Evolutionary conservation across 768 basidiomycete genomes (phyloP), one percentile per base, ranked within the genome.

Genomic region (Panaeolus cyanescens): DNA sequence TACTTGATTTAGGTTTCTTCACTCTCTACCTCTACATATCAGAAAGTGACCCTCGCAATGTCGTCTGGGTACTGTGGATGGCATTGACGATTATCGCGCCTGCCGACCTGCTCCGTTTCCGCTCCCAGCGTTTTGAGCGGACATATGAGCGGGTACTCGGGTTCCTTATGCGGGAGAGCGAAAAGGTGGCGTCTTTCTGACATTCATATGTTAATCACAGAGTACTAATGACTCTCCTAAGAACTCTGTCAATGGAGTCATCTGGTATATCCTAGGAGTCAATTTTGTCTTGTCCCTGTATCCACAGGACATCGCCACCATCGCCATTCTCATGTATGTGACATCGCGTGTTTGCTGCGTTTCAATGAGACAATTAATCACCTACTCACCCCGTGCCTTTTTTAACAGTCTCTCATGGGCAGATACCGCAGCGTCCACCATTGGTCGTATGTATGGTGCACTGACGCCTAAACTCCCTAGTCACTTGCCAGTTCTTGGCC

Each of bases 221-320:
- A 32, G 56, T 2, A 54, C 33, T 64, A 59, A 54, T 59, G 17
- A 54, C 12, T 19, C 25, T 12, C 9, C 32, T 31, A 64, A 92
- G 87, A 80, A 85, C 70, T 78, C 84, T 31, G 83, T 88, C 9
- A 96, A 97, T 68, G 95, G 95, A 1, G 92, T 95, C 30, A 85
- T 96, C 61, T 84, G 91, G 93, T 97, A 96, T 72, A 88, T 96
- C 60, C 74, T 96, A 25, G 95, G 95, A 17, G 93, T 91, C 64
- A 85, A 92, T 62, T 84, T 88, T 68, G 91, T 87, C 15, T 82
- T 97, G 19, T 74, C 83, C 0, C 74, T 87, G 55, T 91, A 93
- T 68, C 95, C 95, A 2, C 80, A 89, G 54, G 95, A 96, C 69
- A 83, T 97, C 32, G 95, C 95, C 10, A 86, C 92, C n/a, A 87